A percentile compares a stretch with the other conserved stretches of the same genome.
Conservation (phyloP, 345 rosid species). For the Acer negundo region DNA sequence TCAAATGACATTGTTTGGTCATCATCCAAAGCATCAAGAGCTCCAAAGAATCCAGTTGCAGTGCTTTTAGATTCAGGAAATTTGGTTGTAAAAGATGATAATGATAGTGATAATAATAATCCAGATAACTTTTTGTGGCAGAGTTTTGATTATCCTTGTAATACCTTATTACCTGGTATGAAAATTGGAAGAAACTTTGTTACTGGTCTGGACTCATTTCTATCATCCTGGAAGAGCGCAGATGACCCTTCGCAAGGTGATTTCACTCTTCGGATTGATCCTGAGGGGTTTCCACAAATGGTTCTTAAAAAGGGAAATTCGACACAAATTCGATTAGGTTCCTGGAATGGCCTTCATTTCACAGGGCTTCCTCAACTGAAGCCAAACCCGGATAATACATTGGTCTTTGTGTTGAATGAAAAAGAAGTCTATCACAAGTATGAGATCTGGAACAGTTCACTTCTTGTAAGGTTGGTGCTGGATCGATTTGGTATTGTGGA, state of each 20-base stretch:
- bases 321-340: constrained; percentile 29
- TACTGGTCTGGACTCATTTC: constrained; percentile 30
- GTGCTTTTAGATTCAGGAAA: constrained; percentile 53
- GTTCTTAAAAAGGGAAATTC: constrained; percentile 20
- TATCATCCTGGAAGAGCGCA: constrained; percentile 44
- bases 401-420: constrained; percentile 27
- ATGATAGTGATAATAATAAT: too few relatives aligned
- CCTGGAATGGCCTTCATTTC: constrained; percentile 51
- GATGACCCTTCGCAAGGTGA: constrained; percentile 48
- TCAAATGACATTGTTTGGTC: constrained; percentile 33
- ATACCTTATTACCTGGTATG: constrained; percentile 47
- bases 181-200: constrained; percentile 46
- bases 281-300: constrained; percentile 41
- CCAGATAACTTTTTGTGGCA: too few relatives aligned
- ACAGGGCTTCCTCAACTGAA: constrained; percentile 41
- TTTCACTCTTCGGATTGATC: constrained; percentile 26
- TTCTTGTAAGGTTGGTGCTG: constrained; percentile 34
- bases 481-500: constrained; percentile 31
- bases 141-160: too few relatives aligned
- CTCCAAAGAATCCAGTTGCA: constrained; percentile 32
- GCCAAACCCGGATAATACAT: constrained; percentile 15
- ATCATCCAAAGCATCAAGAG: constrained; percentile 29
- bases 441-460: constrained; percentile 23
- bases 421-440: constrained; percentile 39
- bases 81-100: constrained; percentile 37